Evolutionary conservation across 1,284 basidiomycete species (phyloP), one percentile per base, ranked within the genome.

Genomic region (Pseudozyma hubeiensis): DNA sequence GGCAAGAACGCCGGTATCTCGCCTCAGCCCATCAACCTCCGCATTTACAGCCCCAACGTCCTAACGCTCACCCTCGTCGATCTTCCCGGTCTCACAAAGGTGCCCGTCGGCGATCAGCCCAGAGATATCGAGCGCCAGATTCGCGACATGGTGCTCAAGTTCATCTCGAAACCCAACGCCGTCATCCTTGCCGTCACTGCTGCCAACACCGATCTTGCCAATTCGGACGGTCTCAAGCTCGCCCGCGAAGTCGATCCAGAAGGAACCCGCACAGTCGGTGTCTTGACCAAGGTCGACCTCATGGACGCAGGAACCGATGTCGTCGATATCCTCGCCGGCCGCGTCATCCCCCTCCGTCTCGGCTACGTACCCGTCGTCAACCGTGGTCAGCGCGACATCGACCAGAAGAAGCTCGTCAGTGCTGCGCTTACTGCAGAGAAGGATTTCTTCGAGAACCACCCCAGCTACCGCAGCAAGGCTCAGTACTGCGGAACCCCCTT

Each of bases 281-380:
- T 99, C 17, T 88, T 99, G 54, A 96, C 95, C 31, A 99, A 99
- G 86, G 90, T 99, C 46, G 96, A 99, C 86, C 89, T 99, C 41
- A 99, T 99, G 96, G 96, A 98, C 82, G 94, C 94, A 11, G 96
- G 96, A 37, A 99, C 96, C 47, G 97, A 99, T 83, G 97, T 96
- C 14, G 87, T 96, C 51, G 97, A 99, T 85, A 91, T 98, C 77
- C 89, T 99, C 47, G 97, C 93, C 0, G 97, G 96, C 40, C 91
- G 96, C 66, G 92, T 97, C 46, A 99, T 99, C 85, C 96, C 96
- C 43, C 89, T 99, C 75, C 98, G 98, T 86, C 89, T 99, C 16
- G 96, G 96, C 46, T 99, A 99, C 86, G 96, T 98, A 72, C 97
- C 96, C 34, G 92, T 98, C 34, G 96, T 99, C 66, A 97, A 97